phyloP scores from a whole-genome alignment of 768 basidiomycete species.

The Hygrocybe coccinea region DNA sequence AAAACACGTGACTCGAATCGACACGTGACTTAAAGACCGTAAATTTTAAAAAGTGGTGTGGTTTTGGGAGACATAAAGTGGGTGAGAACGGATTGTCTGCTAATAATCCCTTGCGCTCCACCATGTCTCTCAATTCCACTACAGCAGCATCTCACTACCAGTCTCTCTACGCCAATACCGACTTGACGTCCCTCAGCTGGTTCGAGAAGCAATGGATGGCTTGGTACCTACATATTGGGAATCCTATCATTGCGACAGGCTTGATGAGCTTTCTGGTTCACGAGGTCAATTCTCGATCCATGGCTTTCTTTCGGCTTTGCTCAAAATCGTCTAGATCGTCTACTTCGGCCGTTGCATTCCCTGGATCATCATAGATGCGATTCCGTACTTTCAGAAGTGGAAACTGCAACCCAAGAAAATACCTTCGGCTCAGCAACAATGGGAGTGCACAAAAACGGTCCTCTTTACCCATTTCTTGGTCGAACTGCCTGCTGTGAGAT shows the following conservation, averaged over 20 bases:
- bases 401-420: conserved; percentile 87
- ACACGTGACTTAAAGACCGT: too few relatives aligned
- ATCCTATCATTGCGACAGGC: conserved; percentile 90
- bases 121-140: conserved; percentile 3
- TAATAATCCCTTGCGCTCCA: not conserved
- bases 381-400: conserved; percentile 91
- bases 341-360: conserved; percentile 96
- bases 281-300: conserved; percentile 57
- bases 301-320: not conserved
- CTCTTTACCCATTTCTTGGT: conserved; percentile 94
- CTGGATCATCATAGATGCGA: conserved; percentile 92
- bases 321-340: conserved; percentile 54
- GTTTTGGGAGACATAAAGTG: not conserved
- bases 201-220: conserved; percentile 76
- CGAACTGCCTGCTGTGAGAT: conserved; percentile 79
- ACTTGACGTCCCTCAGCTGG: conserved; percentile 60
- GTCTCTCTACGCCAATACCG: conserved; percentile 51
- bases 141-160: conserved; percentile 5
- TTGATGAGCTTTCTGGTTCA: conserved; percentile 89
- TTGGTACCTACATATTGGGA: conserved; percentile 84
- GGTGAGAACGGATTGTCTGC: too few relatives aligned
- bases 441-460: conserved; percentile 93
- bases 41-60: not conserved
- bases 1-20: too few relatives aligned
- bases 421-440: conserved; percentile 78